Conservation (phyloP, 805 yeast species). For the Yarrowia sp. region DNA sequence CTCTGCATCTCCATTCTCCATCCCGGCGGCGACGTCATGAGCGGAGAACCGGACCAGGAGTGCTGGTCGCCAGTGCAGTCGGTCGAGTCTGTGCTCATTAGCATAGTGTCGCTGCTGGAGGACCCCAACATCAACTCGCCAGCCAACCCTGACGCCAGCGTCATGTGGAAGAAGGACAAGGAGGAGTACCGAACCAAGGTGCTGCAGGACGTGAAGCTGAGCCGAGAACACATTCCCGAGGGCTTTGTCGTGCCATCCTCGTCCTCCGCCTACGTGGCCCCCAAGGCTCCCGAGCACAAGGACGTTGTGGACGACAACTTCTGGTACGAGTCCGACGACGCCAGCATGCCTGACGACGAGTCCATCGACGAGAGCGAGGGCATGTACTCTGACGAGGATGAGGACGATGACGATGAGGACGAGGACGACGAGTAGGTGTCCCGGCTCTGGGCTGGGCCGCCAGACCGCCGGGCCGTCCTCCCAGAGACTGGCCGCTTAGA, state of each 20-base stretch:
- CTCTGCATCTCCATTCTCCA: slow-evolving; percentile 91
- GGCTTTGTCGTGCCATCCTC: slow-evolving; percentile 79
- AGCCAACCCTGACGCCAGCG: slow-evolving; percentile 94
- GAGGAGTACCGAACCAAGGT: slow-evolving; percentile 74
- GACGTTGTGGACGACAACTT: slow-evolving; percentile 75
- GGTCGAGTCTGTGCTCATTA: slow-evolving; percentile 83
- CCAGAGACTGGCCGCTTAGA: slow-evolving; percentile 17
- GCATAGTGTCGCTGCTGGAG: slow-evolving; percentile 84
- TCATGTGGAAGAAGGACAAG: slow-evolving; percentile 78
- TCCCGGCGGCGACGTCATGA: slow-evolving; percentile 83
- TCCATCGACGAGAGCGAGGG: slow-evolving; percentile 44
- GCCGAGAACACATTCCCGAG: slow-evolving; percentile 80
- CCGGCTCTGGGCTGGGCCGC: no score
- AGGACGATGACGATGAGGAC: slow-evolving; percentile 18
- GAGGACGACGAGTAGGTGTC: not conserved
- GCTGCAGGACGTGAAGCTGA: slow-evolving; percentile 62
- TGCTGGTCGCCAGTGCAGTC: slow-evolving; percentile 78
- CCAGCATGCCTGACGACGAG: slow-evolving; percentile 45
- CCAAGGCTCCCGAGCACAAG: slow-evolving; percentile 39
- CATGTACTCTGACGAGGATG: slow-evolving; percentile 10
- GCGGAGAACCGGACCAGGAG: slow-evolving; percentile 89
- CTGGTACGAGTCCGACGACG: slow-evolving; percentile 74
- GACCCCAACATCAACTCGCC: slow-evolving; percentile 94
- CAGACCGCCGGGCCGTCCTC: no score
- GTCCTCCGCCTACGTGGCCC: slow-evolving; percentile 52